Base-by-base conservation (phyloP, 1,284 basidiomycete genomes). In the Ceratobasidium sp. region DNA sequence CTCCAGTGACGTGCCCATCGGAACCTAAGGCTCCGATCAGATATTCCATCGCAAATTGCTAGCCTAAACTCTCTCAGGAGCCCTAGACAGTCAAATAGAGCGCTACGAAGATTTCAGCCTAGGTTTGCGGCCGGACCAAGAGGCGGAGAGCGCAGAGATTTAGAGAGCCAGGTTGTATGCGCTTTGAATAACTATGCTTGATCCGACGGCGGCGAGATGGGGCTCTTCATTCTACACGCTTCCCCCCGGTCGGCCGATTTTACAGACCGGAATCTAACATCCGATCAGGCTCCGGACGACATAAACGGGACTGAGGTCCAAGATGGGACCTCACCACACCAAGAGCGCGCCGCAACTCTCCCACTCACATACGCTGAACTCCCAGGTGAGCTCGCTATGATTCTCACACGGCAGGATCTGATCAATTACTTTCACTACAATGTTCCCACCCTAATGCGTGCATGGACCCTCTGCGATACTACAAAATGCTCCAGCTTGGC, bases 401-500 rank as follows among this genome's bases (percentile, higher is more conserved):
- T 55, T 69, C 52, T 58, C 65, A 69, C 65, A 46, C 53, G 53
- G 30, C 23, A 58, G 52, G 36, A 69, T 69, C 65, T 69, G 45
- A 69, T 21, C 36, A 21, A 21, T 41, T 46, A 46, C 16, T 58
- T 12, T 43, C 34, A 8, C 36, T 34, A 21, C 53, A 41, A 69
- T 32, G 36, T 69, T 69, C 65, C 65, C 53, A 58, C 65, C 53
- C 65, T 46, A 43, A 57, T 57, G 26, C 30, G 26, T 58, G 41
- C 62, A 41, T 53, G 34, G n/a, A 8, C 23, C 21, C 50, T 50
- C 62, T 41, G 46, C 30, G 48, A 67, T 53, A 48, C 62, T 67
- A 67, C 62, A 67, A 58, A 67, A 67, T 67, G 48, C 62, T 50
- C 50, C 53, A 69, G 65, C 65, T 58, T 36, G 65, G 53, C 53